Evolutionary conservation across 345 rosid species (phyloP).

Genomic region (Rhizophora apiculata): DNA sequence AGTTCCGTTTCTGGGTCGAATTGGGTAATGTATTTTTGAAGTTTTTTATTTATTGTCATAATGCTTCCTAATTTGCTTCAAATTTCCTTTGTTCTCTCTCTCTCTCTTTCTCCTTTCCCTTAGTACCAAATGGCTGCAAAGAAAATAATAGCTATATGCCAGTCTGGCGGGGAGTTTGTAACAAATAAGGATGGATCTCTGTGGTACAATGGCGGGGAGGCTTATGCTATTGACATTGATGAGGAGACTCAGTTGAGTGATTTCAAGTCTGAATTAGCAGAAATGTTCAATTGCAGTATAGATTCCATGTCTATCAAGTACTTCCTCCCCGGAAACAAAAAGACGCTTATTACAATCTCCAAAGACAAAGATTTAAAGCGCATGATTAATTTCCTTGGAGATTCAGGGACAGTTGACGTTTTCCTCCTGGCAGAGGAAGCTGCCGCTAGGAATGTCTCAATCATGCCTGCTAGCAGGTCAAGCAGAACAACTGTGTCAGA

Average conservation of each 20-base stretch:
- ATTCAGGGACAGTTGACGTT: constrained; percentile 61
- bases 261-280: constrained; percentile 78
- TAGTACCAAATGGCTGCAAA: constrained; percentile 49
- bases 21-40: too few species aligned
- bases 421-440: constrained; percentile 58
- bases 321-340: constrained; percentile 87
- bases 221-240: constrained; percentile 75
- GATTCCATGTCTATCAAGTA: constrained; percentile 67
- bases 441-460: constrained; percentile 47
- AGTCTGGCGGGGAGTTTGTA: constrained; percentile 85
- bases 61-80: too few species aligned
- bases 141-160: constrained; percentile 90
- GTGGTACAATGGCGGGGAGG: constrained; percentile 75
- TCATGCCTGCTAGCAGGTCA: constrained; percentile 78
- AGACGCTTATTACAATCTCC: constrained; percentile 80
- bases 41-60: too few species aligned
- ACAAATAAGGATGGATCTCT: constrained; percentile 59
- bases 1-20: too few species aligned
- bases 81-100: neutral
- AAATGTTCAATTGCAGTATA: constrained; percentile 54
- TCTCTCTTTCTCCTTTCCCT: neutral
- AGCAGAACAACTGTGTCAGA: constrained; percentile 64
- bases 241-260: constrained; percentile 50
- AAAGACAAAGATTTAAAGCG: constrained; percentile 86
- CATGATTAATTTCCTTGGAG: constrained; percentile 70